Evolutionary conservation across 1,284 basidiomycete genomes (phyloP), one percentile per base, ranked within the genome.

Genomic region (Pyrrhoderma lamaoense): DNA sequence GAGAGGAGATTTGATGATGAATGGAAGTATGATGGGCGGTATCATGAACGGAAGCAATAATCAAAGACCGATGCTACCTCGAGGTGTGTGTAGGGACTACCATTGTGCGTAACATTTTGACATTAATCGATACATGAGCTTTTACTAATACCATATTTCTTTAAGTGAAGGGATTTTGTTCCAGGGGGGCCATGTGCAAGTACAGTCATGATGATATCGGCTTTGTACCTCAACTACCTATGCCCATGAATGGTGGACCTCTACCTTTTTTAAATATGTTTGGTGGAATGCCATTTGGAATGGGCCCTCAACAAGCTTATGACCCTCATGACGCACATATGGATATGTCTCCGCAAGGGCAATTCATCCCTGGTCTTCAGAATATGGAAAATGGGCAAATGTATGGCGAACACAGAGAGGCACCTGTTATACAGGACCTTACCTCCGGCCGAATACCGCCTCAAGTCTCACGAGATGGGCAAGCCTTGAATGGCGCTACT

Each of bases 151-250:
- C 11, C 9, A 11, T 25, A 22, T 47, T n/a, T 13, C 3, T 8
- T 44, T 7, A 59, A 93, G 90, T 93, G 63, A 83, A 82, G 57
- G 92, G 94, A 1, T 96, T 85, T 66, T 98, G 94, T 62, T 80
- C 89, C 47, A 82, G 93, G 23, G 94, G 94, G 36, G 83, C 78
- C n/a, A 77, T 76, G 55, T 98, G 94, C 76, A 92, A 90, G 64
- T 97, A 81, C 65, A 91, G 89, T 59, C 94, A 98, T 61, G 89
- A 87, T 31, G 85, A 86, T 2, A 85, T 88, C 61, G 85, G 86
- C 21, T 79, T 90, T 47, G 70, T 87, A 5, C 86, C 85, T 0
- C 55, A 51, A 45, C 31, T 49, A 22, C 45, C 54, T 9, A 52
- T 56, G 58, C 73, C 79, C 13, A 76, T 82, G 71, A 73, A 70